A percentile compares a stretch with the other conserved stretches of the same genome.
These are phyloP conservation scores for Hypomyces rosellus DNA, from an alignment of 2,329 filamentous ascomycete genomes.

Conservation along the genomic window DNA sequence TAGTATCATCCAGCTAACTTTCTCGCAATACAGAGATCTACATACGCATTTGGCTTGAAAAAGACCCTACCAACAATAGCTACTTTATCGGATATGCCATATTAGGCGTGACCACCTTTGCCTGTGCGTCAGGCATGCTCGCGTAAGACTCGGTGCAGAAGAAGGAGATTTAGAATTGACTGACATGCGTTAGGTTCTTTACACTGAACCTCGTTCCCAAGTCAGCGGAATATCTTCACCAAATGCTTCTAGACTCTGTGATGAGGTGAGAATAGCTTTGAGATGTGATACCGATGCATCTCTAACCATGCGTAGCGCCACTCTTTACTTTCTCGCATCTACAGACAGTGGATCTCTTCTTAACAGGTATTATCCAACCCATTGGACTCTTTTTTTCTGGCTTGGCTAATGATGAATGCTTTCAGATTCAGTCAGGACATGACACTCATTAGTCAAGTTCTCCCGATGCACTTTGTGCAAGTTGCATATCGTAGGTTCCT, in stretches of 20 bases:
- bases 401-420: not conserved
- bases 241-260: not conserved
- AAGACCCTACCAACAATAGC: not conserved
- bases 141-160: not conserved
- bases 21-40: not conserved
- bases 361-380: not conserved
- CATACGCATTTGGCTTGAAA: not conserved
- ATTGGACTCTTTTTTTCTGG: too few relatives aligned
- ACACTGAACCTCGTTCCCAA: not conserved
- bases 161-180: too few relatives aligned
- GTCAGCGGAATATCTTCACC: not conserved
- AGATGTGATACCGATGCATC: not conserved
- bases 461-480: not conserved
- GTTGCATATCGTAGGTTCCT: not conserved
- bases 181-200: not conserved
- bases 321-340: not conserved
- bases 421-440: slow-evolving; percentile 5
- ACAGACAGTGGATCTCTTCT: slow-evolving; percentile 1
- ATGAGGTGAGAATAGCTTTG: not conserved
- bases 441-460: not conserved
- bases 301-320: not conserved
- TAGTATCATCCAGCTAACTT: not conserved
- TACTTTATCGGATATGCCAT: not conserved
- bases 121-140: not conserved
- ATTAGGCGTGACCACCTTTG: not conserved